These are phyloP conservation scores for Magnolia officinalis DNA, from an alignment of 164 flowering plant genomes.

Conservation along the genomic window DNA sequence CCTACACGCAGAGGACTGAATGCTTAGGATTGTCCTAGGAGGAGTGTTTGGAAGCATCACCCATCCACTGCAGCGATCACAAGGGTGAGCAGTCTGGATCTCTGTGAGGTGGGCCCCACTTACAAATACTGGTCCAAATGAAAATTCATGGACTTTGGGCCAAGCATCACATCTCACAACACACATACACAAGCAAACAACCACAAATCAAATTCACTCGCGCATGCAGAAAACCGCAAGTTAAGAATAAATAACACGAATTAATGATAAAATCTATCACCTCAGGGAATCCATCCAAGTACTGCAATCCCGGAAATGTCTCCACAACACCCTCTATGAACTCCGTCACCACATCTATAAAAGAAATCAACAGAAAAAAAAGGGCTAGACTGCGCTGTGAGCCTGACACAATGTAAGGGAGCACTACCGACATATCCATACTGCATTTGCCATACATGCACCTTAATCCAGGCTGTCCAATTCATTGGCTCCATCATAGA, in stretches of 20 bases:
- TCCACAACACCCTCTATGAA: conserved; percentile 92
- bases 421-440: neutral
- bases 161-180: neutral
- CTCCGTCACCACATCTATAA: conserved; percentile 85
- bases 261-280: conserved; percentile 25
- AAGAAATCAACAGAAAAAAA: neutral
- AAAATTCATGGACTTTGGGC: neutral
- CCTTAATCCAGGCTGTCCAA: neutral
- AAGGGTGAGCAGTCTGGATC: too few species aligned
- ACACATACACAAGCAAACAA: neutral
- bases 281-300: conserved; percentile 90
- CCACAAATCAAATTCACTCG: neutral
- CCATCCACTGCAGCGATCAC: neutral
- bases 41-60: neutral
- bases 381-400: neutral
- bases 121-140: neutral
- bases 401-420: neutral
- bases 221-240: neutral
- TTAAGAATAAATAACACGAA: neutral
- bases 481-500: neutral
- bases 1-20: neutral
- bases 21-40: neutral
- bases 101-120: too few species aligned
- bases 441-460: neutral
- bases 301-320: conserved; percentile 83